Conservation (phyloP, 2,329 filamentous ascomycete species). For the Colletotrichum liriopes region DNA sequence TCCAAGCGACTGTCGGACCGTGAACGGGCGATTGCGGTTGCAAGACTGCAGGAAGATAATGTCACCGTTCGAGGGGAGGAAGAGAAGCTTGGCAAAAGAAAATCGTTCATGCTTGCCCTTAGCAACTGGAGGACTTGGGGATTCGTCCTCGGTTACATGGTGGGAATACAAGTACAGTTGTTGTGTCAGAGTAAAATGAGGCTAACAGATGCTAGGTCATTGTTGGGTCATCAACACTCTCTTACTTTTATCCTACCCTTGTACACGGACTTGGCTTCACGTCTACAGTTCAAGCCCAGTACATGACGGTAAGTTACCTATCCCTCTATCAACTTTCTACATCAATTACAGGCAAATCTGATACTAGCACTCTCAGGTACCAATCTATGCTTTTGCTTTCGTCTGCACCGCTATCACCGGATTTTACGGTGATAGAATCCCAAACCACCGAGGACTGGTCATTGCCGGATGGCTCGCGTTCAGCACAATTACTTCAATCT, state of each 20-base stretch:
- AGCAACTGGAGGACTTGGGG: constrained; percentile 25
- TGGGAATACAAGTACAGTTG: background rate
- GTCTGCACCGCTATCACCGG: constrained; percentile 63
- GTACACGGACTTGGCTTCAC: constrained; percentile 67
- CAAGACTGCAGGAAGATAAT: constrained; percentile 72
- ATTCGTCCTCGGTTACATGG: constrained; percentile 25
- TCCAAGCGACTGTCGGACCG: constrained; percentile 70
- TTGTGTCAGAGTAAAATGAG: background rate
- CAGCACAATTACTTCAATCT: constrained; percentile 55
- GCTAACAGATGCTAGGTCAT: constrained; percentile 47
- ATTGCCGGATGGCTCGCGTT: constrained; percentile 64
- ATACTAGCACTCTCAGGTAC: constrained; percentile 49
- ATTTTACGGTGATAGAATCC: constrained; percentile 63
- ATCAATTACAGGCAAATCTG: no score
- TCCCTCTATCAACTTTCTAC: background rate
- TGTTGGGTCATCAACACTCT: constrained; percentile 61
- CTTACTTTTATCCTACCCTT: constrained; percentile 69
- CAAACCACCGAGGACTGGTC: constrained; percentile 62
- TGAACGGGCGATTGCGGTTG: constrained; percentile 73
- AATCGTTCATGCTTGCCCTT: constrained; percentile 14
- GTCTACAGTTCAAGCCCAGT: constrained; percentile 59
- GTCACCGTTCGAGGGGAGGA: constrained; percentile 76
- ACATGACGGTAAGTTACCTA: constrained; percentile 49
- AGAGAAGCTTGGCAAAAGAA: constrained; percentile 48
- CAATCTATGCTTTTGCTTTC: constrained; percentile 69